Base-by-base conservation (phyloP, 2,329 filamentous ascomycete species). In the Orbilia oligospora region DNA sequence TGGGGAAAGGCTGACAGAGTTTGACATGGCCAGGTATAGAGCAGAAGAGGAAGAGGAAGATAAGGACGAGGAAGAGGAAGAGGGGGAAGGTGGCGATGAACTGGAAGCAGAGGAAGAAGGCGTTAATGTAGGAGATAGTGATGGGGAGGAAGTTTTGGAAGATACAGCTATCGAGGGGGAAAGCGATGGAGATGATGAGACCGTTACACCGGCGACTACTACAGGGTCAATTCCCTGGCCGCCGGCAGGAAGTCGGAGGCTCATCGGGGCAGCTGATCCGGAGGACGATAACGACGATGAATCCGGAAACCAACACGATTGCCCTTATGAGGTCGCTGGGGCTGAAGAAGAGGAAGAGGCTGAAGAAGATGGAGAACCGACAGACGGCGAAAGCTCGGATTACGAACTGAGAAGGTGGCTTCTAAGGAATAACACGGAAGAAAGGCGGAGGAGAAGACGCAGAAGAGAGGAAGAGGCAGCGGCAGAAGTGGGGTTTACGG, bases 1-100 rank as follows among this genome's bases (percentile, higher is more conserved):
- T n/a, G 73, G 73, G 1, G 73, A 77, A 44, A 66, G 67, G n/a
- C 55, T 77, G 27, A 77, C 73, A 12, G 73, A 77, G 33, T 77
- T 77, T 49, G 73, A 77, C 56, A 51, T 75, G 18, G 49, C 71
- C 3, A 49, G 38, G 33, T 75, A 68, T 48, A 61, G 67, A 41
- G 66, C 58, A 18, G 68, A 77, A 12, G 73, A 68, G 6, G 73
- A 71, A 14, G 55, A 71, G 14, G 61, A 77, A 4, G 72, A 77
- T 0, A 61, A 77, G 10, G 65, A 76, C 12, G 69, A 73, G 8
- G 61, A 66, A 12, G 70, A 41, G 5, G 66, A 51, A 14, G 48
- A 51, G 5, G 20, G 14, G 10, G 48, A 14, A 14, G 48, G 36
- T 5, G 33, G n/a, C 6, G 69, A 4, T 24, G 61, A 58, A 30